phyloP scores from a whole-genome alignment of 2,329 filamentous ascomycete genomes.

The Ciborinia camelliae region DNA sequence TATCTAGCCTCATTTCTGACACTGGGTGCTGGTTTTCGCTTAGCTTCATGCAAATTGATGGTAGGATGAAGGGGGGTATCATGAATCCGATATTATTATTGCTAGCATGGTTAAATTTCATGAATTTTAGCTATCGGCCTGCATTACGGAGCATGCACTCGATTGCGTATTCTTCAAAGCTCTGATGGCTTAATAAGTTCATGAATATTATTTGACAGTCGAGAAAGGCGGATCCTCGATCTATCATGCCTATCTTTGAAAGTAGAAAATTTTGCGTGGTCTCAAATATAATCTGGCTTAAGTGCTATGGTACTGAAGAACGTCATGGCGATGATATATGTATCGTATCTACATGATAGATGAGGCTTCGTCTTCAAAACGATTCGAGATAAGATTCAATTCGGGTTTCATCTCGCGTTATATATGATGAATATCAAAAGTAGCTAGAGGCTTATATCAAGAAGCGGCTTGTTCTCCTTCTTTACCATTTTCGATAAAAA shows the following conservation, averaged over 20 bases:
- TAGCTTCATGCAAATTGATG: constrained; percentile 2
- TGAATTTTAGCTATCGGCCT: background rate
- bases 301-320: constrained; percentile 2
- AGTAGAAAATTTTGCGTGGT: background rate
- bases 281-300: background rate
- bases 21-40: background rate
- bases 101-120: background rate
- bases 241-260: background rate
- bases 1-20: background rate
- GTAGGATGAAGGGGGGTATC: constrained; percentile 10
- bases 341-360: background rate
- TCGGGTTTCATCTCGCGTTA: background rate
- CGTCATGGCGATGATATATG: constrained; percentile 4
- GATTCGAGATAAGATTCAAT: constrained; percentile 2
- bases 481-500: background rate
- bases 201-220: constrained; percentile 4
- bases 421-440: background rate
- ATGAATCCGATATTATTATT: background rate
- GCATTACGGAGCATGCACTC: background rate
- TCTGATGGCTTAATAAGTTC: background rate
- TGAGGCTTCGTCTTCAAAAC: background rate
- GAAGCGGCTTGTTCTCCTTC: background rate
- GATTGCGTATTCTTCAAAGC: background rate
- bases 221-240: background rate
- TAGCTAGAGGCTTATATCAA: background rate